Evolutionary conservation across 2,329 filamentous ascomycete genomes (phyloP).

Genomic region (Colletotrichum cordylinicola): DNA sequence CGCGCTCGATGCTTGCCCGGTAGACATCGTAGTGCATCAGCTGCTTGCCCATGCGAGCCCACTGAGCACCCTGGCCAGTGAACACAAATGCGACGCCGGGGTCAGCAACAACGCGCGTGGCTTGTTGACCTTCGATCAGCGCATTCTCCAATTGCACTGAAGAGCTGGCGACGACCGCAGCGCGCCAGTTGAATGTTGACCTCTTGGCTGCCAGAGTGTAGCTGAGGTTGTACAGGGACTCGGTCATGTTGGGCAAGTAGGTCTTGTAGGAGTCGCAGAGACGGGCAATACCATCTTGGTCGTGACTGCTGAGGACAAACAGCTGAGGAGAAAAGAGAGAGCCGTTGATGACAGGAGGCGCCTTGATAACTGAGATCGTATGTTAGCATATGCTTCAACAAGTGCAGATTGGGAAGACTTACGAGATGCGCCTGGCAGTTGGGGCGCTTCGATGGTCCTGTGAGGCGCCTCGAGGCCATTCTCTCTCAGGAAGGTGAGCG

Average conservation of each 20-base stretch:
- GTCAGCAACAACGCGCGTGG: neutral
- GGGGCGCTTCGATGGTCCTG: neutral
- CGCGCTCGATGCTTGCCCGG: slow-evolving; percentile 40
- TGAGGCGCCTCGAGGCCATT: neutral
- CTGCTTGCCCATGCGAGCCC: slow-evolving; percentile 21
- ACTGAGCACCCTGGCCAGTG: slow-evolving; percentile 32
- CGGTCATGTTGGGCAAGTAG: neutral
- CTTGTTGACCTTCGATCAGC: neutral
- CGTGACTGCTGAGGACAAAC: neutral
- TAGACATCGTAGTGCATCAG: slow-evolving; percentile 42
- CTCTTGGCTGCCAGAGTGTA: neutral
- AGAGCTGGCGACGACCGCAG: neutral
- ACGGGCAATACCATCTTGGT: neutral
- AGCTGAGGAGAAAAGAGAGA: neutral
- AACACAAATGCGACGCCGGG: slow-evolving; percentile 32
- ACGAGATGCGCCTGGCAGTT: neutral
- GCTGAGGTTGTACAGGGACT: neutral
- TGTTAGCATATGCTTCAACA: neutral
- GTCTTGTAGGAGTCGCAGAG: neutral
- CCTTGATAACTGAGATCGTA: neutral
- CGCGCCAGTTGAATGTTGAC: neutral
- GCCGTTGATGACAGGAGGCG: neutral
- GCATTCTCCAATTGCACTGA: neutral
- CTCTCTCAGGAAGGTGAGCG: neutral
- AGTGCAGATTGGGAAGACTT: accelerated